Conservation (phyloP, 2,329 filamentous ascomycete species). For the Uncinocarpus reesii region DNA sequence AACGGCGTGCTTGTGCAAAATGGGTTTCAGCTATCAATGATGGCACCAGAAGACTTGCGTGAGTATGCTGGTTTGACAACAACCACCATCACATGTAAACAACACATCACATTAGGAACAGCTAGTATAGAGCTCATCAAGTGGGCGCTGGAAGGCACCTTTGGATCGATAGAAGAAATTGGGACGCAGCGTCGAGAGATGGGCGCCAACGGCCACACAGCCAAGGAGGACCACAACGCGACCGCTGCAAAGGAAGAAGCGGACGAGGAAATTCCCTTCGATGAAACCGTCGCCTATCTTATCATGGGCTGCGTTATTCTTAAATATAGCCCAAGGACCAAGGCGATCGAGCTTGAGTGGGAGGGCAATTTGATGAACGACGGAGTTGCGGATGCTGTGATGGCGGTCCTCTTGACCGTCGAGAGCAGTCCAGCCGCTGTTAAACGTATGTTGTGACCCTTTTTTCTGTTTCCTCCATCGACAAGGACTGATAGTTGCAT, state of each 20-base stretch:
- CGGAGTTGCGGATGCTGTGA: conserved; percentile 91
- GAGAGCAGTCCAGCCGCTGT: conserved; percentile 93
- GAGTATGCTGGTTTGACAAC: conserved; percentile 97
- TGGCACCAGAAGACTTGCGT: conserved; percentile 90
- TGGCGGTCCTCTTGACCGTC: conserved; percentile 82
- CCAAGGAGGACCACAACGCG: conserved; percentile 18
- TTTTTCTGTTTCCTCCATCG: too few species aligned
- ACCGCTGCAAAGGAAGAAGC: conserved; percentile 27
- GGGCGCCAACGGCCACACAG: conserved; percentile 31
- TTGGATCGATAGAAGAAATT: conserved; percentile 64
- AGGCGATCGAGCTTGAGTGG: conserved; percentile 87
- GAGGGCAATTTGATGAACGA: conserved; percentile 97
- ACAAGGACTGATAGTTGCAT: too few species aligned
- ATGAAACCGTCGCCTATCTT: conserved; percentile 39
- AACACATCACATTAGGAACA: conserved; percentile 75
- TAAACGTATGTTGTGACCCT: conserved; percentile 65
- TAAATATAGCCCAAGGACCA: conserved; percentile 58
- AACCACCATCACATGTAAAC: conserved; percentile 85
- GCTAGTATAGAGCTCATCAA: conserved; percentile 83
- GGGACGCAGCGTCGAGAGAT: conserved; percentile 21
- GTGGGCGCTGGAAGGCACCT: conserved; percentile 90
- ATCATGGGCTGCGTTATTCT: conserved; percentile 89
- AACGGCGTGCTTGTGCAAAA: conserved; percentile 92
- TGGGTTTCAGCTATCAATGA: conserved; percentile 92
- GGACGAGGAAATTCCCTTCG: conserved; percentile 37